Conservation (phyloP, 192 early-diverging fungal species). For the Backusella liffmaniae region DNA sequence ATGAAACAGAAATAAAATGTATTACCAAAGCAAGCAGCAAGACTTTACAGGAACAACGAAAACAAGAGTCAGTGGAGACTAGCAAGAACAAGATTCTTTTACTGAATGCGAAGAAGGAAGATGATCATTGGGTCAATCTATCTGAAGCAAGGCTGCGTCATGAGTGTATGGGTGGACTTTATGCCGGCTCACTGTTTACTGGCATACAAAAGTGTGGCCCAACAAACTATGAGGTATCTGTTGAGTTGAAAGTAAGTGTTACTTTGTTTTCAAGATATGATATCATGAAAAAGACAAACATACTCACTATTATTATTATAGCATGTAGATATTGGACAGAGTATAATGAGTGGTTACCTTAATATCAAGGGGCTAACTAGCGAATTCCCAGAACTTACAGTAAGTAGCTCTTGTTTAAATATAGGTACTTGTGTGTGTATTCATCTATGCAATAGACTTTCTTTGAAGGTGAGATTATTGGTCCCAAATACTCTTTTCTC, state of each 20-base stretch:
- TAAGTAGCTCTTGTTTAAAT: not conserved
- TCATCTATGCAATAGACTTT: constrained; percentile 49
- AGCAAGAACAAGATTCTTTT: constrained; percentile 4
- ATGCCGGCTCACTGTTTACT: constrained; percentile 59
- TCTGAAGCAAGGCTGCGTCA: constrained; percentile 13
- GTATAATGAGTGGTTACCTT: constrained; percentile 76
- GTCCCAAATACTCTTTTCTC: constrained; percentile 69
- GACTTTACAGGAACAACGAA: not conserved
- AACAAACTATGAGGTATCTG: constrained; percentile 64
- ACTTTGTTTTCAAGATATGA: not conserved
- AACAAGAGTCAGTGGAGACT: not conserved
- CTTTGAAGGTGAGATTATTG: constrained; percentile 87
- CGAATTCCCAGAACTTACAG: constrained; percentile 73
- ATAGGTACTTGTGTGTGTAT: not conserved
- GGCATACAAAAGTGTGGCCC: constrained; percentile 63
- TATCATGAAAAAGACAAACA: not conserved
- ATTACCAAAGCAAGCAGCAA: not conserved
- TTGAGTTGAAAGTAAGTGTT: constrained; percentile 65
- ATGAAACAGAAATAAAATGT: not conserved
- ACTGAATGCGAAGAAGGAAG: constrained; percentile 10
- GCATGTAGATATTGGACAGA: constrained; percentile 69
- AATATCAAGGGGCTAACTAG: constrained; percentile 75
- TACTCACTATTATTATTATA: constrained; percentile 18
- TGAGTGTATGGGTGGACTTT: constrained; percentile 40
- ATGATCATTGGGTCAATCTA: constrained; percentile 25